Conservation (phyloP, 495 filamentous ascomycete genomes). For the Aspergillus panamensis region DNA sequence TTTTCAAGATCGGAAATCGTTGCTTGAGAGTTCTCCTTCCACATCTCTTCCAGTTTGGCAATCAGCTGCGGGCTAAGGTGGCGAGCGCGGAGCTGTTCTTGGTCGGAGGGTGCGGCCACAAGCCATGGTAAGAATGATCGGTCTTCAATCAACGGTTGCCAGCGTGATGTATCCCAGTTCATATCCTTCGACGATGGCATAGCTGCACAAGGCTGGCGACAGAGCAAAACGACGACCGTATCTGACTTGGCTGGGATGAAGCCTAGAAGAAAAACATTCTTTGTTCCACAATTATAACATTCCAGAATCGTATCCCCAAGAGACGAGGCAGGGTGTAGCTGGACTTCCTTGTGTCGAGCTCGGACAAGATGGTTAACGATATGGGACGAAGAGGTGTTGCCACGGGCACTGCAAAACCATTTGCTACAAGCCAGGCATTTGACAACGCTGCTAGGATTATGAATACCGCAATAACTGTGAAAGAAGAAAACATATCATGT, state of each 20-base stretch:
- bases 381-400: constrained; percentile 94
- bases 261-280: constrained; percentile 98
- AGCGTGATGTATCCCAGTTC: constrained; percentile 98
- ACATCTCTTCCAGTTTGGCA: constrained; percentile 96
- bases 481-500: constrained; percentile 16
- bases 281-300: constrained; percentile 99
- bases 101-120: constrained; percentile 82
- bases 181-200: constrained; percentile 98
- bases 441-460: constrained; percentile 90
- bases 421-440: constrained; percentile 95
- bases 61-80: constrained; percentile 95
- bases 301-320: constrained; percentile 96
- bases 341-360: constrained; percentile 97
- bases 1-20: constrained; percentile 93
- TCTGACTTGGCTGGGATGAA: constrained; percentile 99
- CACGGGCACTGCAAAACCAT: constrained; percentile 98
- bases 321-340: constrained; percentile 90
- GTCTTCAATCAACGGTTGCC: constrained; percentile 97
- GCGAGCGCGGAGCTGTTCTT: constrained; percentile 91
- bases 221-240: constrained; percentile 94
- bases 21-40: constrained; percentile 91
- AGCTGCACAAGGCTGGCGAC: constrained; percentile 92
- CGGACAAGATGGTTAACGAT: constrained; percentile 98
- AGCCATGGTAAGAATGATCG: constrained; percentile 95
- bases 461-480: constrained; percentile 90